phyloP scores from a whole-genome alignment of 2,329 filamentous ascomycete species.

The Fusarium proliferatum region DNA sequence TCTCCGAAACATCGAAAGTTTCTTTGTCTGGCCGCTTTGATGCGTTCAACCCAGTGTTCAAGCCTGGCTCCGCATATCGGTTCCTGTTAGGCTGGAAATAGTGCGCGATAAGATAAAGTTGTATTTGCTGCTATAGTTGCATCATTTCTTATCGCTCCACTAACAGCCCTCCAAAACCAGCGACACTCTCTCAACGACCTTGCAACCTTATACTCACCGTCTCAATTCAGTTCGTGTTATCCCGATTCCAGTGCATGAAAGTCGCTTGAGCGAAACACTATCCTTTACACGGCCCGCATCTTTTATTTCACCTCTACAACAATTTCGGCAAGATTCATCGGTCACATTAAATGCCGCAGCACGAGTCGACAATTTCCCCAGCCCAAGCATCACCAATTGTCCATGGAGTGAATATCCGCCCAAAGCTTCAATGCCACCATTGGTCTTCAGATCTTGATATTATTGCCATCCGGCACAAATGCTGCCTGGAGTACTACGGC shows the following conservation, averaged over 20 bases:
- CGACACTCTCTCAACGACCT: too few species aligned
- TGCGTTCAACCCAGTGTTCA: too few species aligned
- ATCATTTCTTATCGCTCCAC: neutral
- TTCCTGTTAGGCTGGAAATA: neutral
- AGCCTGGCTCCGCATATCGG: too few species aligned
- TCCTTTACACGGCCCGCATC: fast-evolving
- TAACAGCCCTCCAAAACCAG: neutral
- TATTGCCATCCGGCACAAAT: conserved; percentile 17
- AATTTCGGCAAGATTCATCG: fast-evolving
- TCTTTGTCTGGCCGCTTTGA: neutral
- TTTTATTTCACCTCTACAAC: fast-evolving
- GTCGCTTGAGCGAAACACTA: neutral
- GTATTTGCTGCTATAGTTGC: fast-evolving
- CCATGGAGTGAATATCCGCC: neutral
- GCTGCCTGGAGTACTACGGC: conserved; percentile 18
- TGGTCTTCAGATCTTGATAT: conserved; percentile 24
- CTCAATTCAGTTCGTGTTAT: neutral
- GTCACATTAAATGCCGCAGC: conserved; percentile 7
- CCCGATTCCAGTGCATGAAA: too few species aligned
- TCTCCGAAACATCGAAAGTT: neutral
- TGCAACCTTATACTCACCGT: fast-evolving
- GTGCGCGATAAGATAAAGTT: fast-evolving
- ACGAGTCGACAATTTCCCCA: neutral
- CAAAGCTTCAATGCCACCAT: conserved; percentile 10
- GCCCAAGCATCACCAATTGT: neutral